Conservation (phyloP, 108 stramenopile genomes). For the Discostella stelligeroides region DNA sequence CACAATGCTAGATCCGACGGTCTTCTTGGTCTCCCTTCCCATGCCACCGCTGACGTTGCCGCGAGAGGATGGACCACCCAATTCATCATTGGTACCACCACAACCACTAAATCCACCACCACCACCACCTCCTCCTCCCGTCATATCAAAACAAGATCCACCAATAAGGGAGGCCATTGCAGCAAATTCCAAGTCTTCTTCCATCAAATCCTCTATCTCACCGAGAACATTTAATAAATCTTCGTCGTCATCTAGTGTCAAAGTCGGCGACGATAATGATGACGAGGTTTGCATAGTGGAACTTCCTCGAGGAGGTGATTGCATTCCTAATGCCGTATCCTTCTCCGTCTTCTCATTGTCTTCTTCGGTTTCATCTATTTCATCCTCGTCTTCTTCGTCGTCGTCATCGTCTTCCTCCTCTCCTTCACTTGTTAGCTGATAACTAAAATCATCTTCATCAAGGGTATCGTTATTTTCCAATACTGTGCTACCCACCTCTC, state of each 20-base stretch:
- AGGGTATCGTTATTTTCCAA: conserved; percentile 12
- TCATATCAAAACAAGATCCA: not conserved
- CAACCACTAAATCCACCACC: conserved; percentile 1
- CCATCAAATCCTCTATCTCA: conserved; percentile 74
- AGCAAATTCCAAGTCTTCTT: conserved; percentile 88
- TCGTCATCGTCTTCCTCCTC: conserved; percentile 51
- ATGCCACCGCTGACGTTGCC: conserved; percentile 1
- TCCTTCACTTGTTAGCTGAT: conserved; percentile 50
- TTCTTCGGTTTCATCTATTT: conserved; percentile 6
- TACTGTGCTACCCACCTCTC: not conserved
- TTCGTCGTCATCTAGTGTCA: conserved; percentile 10
- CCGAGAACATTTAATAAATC: conserved; percentile 30
- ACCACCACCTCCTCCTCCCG: conserved; percentile 3
- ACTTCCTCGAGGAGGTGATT: not conserved
- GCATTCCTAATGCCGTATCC: not conserved
- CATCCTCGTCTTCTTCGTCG: conserved; percentile 33
- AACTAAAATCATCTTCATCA: conserved; percentile 49
- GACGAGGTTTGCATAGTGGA: not conserved
- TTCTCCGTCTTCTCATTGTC: conserved; percentile 15
- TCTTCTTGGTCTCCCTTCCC: not conserved
- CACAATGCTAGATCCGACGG: not conserved
- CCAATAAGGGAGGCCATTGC: conserved; percentile 57
- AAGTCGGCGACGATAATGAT: not conserved
- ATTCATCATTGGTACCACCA: not conserved
- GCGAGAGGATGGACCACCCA: not conserved